Conservation (phyloP, 257 asterid species). For the Lavandula angustifolia region DNA sequence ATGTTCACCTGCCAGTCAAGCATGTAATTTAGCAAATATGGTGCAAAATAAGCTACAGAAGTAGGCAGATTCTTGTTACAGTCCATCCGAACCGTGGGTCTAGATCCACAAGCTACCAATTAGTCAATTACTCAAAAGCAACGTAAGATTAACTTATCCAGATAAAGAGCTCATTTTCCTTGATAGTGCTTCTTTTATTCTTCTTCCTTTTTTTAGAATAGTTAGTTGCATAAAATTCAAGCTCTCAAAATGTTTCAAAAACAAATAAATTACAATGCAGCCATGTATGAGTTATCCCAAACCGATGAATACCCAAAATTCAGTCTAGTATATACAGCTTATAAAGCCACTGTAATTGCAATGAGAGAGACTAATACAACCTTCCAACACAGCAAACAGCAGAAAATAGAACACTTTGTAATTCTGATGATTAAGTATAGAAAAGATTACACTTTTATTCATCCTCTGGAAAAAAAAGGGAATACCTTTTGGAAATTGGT, state of each 20-base stretch:
- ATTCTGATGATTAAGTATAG: neutral
- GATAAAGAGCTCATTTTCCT: neutral
- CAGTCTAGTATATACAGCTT: neutral
- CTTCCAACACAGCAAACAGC: neutral
- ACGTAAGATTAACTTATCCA: neutral
- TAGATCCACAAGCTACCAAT: neutral
- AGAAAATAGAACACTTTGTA: neutral
- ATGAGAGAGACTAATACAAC: no score
- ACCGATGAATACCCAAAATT: neutral
- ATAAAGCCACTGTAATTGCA: neutral
- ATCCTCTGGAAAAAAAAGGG: neutral
- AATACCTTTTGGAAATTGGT: conserved; percentile 97
- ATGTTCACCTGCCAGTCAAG: neutral
- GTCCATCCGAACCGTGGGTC: neutral
- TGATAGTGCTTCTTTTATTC: neutral
- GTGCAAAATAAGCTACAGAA: neutral
- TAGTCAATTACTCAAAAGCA: neutral
- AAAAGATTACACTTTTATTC: neutral
- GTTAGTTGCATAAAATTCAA: neutral
- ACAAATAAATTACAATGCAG: neutral
- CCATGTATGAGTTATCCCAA: neutral
- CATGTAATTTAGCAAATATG: neutral
- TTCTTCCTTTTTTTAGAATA: neutral
- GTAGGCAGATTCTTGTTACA: neutral
- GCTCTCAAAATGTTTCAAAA: neutral